Evolutionary conservation across 2,329 filamentous ascomycete genomes (phyloP).

Genomic region (Nemania sp.): DNA sequence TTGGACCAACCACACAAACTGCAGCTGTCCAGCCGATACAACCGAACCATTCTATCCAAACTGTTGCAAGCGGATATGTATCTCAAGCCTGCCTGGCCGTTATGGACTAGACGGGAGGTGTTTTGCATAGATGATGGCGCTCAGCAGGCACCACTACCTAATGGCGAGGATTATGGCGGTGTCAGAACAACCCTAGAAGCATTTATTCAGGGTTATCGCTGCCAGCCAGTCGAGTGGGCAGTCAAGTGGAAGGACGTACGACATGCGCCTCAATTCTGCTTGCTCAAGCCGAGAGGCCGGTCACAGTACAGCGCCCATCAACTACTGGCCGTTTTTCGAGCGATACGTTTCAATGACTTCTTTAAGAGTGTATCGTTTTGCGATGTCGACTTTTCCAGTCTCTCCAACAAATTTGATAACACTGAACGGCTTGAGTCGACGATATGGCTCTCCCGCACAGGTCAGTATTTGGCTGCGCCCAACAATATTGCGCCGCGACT

Average conservation of each 20-base stretch:
- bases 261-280: conserved; percentile 57
- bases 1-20: conserved; percentile 50
- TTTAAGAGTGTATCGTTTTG: conserved; percentile 62
- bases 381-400: conserved; percentile 53
- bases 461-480: conserved; percentile 40
- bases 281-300: conserved; percentile 49
- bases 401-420: conserved; percentile 50
- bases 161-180: conserved; percentile 59
- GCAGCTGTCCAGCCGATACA: conserved; percentile 59
- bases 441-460: conserved; percentile 57
- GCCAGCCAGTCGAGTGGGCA: conserved; percentile 56
- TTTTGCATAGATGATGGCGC: conserved; percentile 59
- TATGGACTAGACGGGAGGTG: conserved; percentile 56
- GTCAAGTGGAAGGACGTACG: conserved; percentile 51
- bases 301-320: conserved; percentile 54
- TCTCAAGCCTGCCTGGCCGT: conserved; percentile 63
- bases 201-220: conserved; percentile 58
- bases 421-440: conserved; percentile 51
- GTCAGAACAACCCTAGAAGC: conserved; percentile 59
- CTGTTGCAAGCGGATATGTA: conserved; percentile 59
- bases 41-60: conserved; percentile 58
- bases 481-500: conserved; percentile 9
- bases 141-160: conserved; percentile 57
- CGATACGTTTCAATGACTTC: conserved; percentile 62
- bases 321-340: conserved; percentile 60